A percentile compares a stretch with the other conserved stretches of the same genome.
phyloP scores from a whole-genome alignment of 2,329 filamentous ascomycete genomes.

The Plenodomus tracheiphilus region DNA sequence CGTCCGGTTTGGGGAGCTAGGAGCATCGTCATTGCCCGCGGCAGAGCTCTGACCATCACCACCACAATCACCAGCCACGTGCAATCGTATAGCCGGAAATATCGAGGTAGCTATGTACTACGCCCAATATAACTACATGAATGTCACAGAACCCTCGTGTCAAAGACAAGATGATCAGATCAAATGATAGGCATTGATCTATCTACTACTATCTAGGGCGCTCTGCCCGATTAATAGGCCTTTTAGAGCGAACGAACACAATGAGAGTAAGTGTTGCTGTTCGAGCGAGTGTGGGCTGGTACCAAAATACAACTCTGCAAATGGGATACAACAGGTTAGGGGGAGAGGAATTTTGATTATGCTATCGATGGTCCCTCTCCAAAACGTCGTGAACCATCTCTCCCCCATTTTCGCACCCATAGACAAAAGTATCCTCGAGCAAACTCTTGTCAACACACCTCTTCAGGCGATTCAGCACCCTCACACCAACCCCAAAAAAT shows the following conservation, averaged over 20 bases:
- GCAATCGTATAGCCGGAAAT: no score
- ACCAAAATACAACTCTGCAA: slow-evolving; percentile 7
- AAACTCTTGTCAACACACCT: slow-evolving; percentile 3
- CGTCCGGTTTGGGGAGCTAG: slow-evolving; percentile 10
- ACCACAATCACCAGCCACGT: not conserved
- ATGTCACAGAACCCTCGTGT: no score
- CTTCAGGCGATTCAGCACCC: slow-evolving; percentile 14
- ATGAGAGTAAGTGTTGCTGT: slow-evolving; percentile 16
- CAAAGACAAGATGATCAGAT: slow-evolving; percentile 1
- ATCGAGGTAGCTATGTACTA: no score
- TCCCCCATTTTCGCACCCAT: slow-evolving; percentile 23
- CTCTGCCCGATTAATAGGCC: slow-evolving; percentile 15
- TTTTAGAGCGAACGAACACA: slow-evolving; percentile 10
- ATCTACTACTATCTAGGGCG: slow-evolving; percentile 15
- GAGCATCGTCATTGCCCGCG: slow-evolving; percentile 29
- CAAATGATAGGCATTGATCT: slow-evolving; percentile 8
- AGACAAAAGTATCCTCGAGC: slow-evolving; percentile 13
- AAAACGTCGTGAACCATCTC: slow-evolving; percentile 14
- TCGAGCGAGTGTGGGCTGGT: slow-evolving; percentile 15
- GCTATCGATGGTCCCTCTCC: slow-evolving; percentile 21
- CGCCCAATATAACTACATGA: no score
- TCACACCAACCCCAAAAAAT: slow-evolving; percentile 17
- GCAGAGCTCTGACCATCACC: slow-evolving; percentile 14
- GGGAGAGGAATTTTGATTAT: slow-evolving; percentile 28
- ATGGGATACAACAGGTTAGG: slow-evolving; percentile 6